phyloP scores from a whole-genome alignment of 2,329 filamentous ascomycete genomes.

The Dactylellina cionopaga region DNA sequence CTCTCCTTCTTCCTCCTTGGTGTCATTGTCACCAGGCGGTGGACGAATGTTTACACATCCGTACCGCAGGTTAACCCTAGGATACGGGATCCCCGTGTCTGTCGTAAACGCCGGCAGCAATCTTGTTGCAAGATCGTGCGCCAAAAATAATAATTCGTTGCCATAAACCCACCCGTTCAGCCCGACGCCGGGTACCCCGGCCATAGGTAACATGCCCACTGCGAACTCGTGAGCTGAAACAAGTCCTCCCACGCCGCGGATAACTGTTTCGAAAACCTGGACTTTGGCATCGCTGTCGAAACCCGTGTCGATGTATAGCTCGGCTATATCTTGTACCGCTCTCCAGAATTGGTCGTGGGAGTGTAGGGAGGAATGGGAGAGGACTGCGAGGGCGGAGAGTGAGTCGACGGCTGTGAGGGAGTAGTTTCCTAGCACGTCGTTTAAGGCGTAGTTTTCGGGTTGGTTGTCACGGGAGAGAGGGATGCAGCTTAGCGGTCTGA shows the following conservation, averaged over 20 bases:
- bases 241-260: constrained; percentile 88
- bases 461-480: constrained; percentile 87
- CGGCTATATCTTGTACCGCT: constrained; percentile 61
- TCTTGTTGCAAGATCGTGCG: constrained; percentile 82
- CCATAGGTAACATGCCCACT: constrained; percentile 86
- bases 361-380: constrained; percentile 70
- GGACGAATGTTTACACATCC: constrained; percentile 76
- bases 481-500: constrained; percentile 84
- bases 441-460: constrained; percentile 82
- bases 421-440: constrained; percentile 97
- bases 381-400: constrained; percentile 89
- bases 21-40: constrained; percentile 67
- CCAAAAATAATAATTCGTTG: constrained; percentile 88
- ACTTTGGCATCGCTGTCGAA: constrained; percentile 98
- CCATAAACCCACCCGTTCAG: constrained; percentile 75
- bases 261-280: constrained; percentile 97
- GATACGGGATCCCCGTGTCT: constrained; percentile 88
- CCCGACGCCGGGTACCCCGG: constrained; percentile 72
- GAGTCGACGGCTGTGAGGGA: constrained; percentile 95
- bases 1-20: constrained; percentile 62
- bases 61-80: constrained; percentile 87
- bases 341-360: constrained; percentile 70
- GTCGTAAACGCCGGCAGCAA: constrained; percentile 88
- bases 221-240: constrained; percentile 95
- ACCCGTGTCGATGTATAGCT: constrained; percentile 69